Conservation (phyloP, 2,329 filamentous ascomycete genomes). For the Elsinoe perseae region DNA sequence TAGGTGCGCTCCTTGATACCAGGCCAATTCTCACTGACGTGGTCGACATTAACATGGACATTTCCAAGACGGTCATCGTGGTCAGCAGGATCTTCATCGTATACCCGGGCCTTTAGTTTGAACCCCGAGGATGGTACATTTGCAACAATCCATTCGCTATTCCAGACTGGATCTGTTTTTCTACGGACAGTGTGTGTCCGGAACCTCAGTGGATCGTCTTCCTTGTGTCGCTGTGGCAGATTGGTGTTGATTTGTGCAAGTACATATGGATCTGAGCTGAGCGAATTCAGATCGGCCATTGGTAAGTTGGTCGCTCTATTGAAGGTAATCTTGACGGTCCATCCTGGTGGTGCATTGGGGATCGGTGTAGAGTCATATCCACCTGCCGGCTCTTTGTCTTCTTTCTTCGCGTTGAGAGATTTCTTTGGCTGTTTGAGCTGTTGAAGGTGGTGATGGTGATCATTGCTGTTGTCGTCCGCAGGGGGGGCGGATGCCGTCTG, state of each 20-base stretch:
- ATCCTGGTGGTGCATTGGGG: constrained; percentile 65
- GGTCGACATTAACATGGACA: constrained; percentile 60
- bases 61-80: constrained; percentile 84
- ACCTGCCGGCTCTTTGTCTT: constrained; percentile 52
- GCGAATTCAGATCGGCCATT: constrained; percentile 66
- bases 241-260: constrained; percentile 64
- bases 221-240: constrained; percentile 70
- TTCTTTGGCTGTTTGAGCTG: neutral
- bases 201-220: constrained; percentile 67
- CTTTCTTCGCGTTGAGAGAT: neutral
- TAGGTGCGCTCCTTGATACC: constrained; percentile 60
- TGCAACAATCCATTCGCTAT: constrained; percentile 78
- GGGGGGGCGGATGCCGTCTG: neutral
- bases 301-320: constrained; percentile 75
- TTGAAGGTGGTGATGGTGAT: neutral
- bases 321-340: constrained; percentile 78
- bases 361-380: constrained; percentile 76
- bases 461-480: neutral
- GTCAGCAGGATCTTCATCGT: constrained; percentile 83
- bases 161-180: constrained; percentile 69
- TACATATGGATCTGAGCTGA: constrained; percentile 78
- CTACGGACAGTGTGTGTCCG: constrained; percentile 69
- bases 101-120: constrained; percentile 73
- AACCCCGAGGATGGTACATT: constrained; percentile 78
- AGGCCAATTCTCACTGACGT: constrained; percentile 57